Evolutionary conservation across 805 yeast species (phyloP), one percentile per base, ranked within the genome.

Genomic region (Hanseniaspora hatyaiensis): DNA sequence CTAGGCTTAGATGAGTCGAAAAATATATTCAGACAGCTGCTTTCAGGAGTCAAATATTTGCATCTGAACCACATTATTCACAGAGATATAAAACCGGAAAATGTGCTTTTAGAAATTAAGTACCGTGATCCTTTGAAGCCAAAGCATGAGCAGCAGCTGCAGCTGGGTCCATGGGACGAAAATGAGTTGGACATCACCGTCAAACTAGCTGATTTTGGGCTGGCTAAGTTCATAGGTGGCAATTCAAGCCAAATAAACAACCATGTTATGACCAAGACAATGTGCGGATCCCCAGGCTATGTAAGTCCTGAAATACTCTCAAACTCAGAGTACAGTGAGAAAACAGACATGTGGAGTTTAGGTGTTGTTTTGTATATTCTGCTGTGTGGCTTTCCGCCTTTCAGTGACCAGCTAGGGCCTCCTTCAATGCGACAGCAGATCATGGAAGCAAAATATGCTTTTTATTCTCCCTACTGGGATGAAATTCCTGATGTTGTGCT

Each of bases 281-380:
- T 83, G 34, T 83, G 94, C 64, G 94, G 94, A 1, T 83, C 94
- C 0, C 94, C 94, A 0, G 86, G 89, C 0, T 83, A 83, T 57
- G 92, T 83, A 16, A 92, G 92, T 0, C 94, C 94, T 0, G 94
- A 83, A 57, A 81, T 83, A 6, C 52, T 69, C n/a, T 55, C 58
- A 19, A 77, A 78, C 60, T 68, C 72, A 9, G 64, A 70, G 1
- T 83, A 83, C 55, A 72, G 82, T 29, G 79, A 81, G 30, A 75
- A 80, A 37, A 86, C 80, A 11, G 94, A 83, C 60, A 63, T 83
- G 60, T 83, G 94, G 94, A 81, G 85, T 58, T 73, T 82, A 8
- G 94, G 92, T 3, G 89, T 82, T 1, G 67, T 83, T 39, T 60
- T 82, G 13, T 83, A 83, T 52, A 87, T 82, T 2, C 81, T 92